Percentiles rank a stretch among this genome's conserved stretches.
Evolutionary conservation across 225 moss, liverwort and hornwort species (phyloP).

Genomic region (Pleurozium schreberi): DNA sequence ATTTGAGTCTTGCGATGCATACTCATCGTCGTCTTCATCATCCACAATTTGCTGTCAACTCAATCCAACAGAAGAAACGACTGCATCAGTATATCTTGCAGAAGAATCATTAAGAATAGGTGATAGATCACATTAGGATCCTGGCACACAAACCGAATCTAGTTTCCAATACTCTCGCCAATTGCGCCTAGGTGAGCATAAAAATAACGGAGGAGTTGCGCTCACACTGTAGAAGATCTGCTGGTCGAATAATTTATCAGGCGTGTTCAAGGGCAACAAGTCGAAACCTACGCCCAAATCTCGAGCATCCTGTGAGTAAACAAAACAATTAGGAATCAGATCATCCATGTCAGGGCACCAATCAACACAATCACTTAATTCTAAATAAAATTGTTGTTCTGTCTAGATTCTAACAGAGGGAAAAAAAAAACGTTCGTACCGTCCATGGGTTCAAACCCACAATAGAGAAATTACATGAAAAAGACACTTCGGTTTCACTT

Average conservation of each 20-base stretch:
- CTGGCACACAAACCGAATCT: background rate
- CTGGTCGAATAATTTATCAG: conserved; percentile 58
- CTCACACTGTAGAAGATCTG: conserved; percentile 77
- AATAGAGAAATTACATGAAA: background rate
- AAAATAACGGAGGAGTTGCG: background rate
- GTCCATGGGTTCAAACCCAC: background rate
- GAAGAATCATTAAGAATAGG: background rate
- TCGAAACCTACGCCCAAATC: conserved; percentile 87
- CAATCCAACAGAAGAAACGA: conserved; percentile 3
- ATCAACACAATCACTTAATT: background rate
- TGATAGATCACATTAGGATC: background rate
- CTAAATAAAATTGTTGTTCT: background rate
- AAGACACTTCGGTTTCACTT: background rate
- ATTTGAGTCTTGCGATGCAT: conserved; percentile 15
- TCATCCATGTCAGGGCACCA: background rate
- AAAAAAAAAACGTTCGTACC: background rate
- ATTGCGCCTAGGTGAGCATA: background rate
- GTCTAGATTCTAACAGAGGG: background rate
- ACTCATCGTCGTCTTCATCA: conserved; percentile 17
- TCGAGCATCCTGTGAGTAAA: conserved; percentile 65
- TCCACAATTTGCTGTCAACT: conserved; percentile 30
- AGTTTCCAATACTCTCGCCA: background rate
- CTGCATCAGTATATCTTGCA: background rate
- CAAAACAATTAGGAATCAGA: background rate
- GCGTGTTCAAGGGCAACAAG: conserved; percentile 67